Evolutionary conservation across 2,329 filamentous ascomycete species (phyloP).

Genomic region (Balansia obtecta): DNA sequence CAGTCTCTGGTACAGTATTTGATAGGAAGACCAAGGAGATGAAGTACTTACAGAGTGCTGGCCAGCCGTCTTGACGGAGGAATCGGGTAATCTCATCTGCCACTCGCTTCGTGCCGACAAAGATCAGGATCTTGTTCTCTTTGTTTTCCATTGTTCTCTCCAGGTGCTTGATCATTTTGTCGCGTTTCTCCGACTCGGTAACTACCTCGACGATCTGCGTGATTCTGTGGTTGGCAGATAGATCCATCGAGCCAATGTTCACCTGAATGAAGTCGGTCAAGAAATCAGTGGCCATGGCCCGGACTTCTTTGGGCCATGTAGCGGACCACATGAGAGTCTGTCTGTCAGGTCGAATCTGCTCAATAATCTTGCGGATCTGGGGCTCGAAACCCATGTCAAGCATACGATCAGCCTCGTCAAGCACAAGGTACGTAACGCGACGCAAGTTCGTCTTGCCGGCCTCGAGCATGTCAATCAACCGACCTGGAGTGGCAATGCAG

Average conservation of each 20-base stretch:
- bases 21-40: conserved; percentile 17
- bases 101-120: conserved; percentile 87
- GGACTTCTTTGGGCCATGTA: conserved; percentile 98
- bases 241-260: conserved; percentile 93
- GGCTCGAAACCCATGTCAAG: conserved; percentile 99
- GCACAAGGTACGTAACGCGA: conserved; percentile 93
- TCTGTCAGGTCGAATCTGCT: conserved; percentile 93
- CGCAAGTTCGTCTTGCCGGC: conserved; percentile 96
- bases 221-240: conserved; percentile 94
- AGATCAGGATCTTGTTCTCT: conserved; percentile 89
- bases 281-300: conserved; percentile 81
- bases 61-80: conserved; percentile 96
- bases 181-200: conserved; percentile 93
- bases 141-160: conserved; percentile 98
- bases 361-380: conserved; percentile 97
- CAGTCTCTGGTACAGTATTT: conserved; percentile 18
- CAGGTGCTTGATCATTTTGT: conserved; percentile 92
- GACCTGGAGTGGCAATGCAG: conserved; percentile 94
- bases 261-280: conserved; percentile 95
- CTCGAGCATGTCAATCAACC: conserved; percentile 97
- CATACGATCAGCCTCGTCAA: conserved; percentile 99
- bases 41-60: conserved; percentile 67
- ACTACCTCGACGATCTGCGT: conserved; percentile 96
- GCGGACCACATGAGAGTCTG: conserved; percentile 99
- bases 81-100: conserved; percentile 97